phyloP scores from a whole-genome alignment of 139 green algal genomes.

The Pleodorina starrii region DNA sequence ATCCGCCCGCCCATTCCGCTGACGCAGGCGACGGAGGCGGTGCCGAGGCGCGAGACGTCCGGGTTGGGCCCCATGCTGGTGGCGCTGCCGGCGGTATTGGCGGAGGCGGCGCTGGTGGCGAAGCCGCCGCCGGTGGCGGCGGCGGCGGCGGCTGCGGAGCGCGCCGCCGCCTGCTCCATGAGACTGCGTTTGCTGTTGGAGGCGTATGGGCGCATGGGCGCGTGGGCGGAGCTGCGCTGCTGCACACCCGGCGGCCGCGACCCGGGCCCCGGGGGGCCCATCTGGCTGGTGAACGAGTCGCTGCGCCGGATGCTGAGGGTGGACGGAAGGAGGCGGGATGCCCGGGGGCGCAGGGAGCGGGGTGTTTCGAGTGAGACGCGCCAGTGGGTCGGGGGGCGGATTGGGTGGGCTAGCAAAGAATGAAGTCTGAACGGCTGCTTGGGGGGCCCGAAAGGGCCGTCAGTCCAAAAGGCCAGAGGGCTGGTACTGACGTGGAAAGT shows the following conservation, averaged over 20 bases:
- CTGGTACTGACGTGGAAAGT: no score
- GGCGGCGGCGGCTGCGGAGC: neutral
- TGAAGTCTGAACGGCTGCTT: no score
- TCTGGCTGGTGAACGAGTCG: constrained; percentile 19
- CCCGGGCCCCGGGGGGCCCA: neutral
- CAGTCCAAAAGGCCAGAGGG: no score
- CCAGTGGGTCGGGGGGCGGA: no score
- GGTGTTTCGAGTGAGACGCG: no score
- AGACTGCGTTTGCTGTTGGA: neutral
- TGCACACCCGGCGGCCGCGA: neutral
- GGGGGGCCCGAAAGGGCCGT: no score
- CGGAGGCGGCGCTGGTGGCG: neutral
- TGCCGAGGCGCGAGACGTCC: neutral
- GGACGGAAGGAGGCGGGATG: neutral
- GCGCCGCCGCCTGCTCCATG: neutral
- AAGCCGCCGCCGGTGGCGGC: neutral
- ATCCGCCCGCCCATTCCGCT: neutral
- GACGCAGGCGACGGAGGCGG: neutral
- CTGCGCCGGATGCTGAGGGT: neutral
- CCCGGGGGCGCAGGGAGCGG: no score
- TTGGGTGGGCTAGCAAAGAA: no score
- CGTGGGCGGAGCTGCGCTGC: constrained; percentile 9
- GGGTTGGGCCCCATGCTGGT: neutral
- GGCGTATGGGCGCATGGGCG: neutral
- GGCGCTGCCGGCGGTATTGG: neutral